These are phyloP conservation scores for Tulasnella sp. DNA, from an alignment of 768 basidiomycete genomes.

Conservation along the genomic window DNA sequence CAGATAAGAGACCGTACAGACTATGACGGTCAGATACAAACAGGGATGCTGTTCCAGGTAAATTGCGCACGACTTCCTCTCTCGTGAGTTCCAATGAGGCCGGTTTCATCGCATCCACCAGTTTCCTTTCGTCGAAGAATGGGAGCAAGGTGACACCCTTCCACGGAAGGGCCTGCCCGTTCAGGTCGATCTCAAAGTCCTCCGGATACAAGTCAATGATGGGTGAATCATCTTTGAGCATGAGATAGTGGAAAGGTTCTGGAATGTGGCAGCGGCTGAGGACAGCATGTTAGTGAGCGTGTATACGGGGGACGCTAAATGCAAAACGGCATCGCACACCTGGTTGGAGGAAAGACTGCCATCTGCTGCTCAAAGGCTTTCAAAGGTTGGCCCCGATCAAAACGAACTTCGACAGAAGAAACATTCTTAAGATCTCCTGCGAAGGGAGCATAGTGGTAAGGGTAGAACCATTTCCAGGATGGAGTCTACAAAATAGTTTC, in stretches of 20 bases:
- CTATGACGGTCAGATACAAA: conserved; percentile 77
- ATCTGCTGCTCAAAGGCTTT: conserved; percentile 96
- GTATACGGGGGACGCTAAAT: neutral
- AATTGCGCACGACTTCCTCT: conserved; percentile 75
- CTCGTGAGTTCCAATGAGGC: conserved; percentile 48
- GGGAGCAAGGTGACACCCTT: conserved; percentile 94
- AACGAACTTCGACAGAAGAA: conserved; percentile 64
- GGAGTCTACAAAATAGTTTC: conserved; percentile 44
- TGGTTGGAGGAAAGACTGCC: conserved; percentile 94
- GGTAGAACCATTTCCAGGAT: conserved; percentile 99
- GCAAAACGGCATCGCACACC: conserved; percentile 47
- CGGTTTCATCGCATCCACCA: conserved; percentile 72
- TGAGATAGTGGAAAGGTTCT: conserved; percentile 68
- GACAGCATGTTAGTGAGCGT: conserved; percentile 5
- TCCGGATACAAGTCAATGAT: conserved; percentile 94
- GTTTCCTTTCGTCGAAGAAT: conserved; percentile 79
- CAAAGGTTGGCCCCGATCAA: conserved; percentile 76
- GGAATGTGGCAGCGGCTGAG: conserved; percentile 81
- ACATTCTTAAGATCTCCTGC: conserved; percentile 86
- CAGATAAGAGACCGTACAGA: conserved; percentile 78
- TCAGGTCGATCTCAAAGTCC: conserved; percentile 96
- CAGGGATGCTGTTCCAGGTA: conserved; percentile 71
- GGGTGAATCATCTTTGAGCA: conserved; percentile 77
- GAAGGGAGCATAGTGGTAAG: conserved; percentile 96
- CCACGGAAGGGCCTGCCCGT: conserved; percentile 99